phyloP scores from a whole-genome alignment of 164 flowering plant species.

The Hamamelis virginiana region DNA sequence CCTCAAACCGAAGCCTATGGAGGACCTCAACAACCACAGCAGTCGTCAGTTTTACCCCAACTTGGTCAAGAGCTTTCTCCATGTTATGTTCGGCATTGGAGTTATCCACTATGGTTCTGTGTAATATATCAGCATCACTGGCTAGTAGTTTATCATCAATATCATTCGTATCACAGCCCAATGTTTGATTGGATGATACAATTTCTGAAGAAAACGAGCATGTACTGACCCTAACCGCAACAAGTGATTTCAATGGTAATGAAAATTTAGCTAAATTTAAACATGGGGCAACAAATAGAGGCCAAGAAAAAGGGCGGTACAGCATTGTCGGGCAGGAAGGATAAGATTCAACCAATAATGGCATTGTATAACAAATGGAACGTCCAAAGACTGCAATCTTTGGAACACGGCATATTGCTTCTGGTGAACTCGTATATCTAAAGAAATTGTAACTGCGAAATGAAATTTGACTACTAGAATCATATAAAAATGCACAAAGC shows the following conservation, averaged over 20 bases:
- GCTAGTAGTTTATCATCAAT: not conserved
- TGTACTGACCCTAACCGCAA: no score
- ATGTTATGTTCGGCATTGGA: conserved; percentile 34
- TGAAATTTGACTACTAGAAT: not conserved
- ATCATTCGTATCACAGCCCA: not conserved
- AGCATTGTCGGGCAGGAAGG: not conserved
- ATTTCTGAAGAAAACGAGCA: not conserved
- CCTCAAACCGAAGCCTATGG: conserved; percentile 61
- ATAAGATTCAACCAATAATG: not conserved
- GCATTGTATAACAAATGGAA: not conserved
- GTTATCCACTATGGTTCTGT: conserved; percentile 39
- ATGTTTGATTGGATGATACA: not conserved
- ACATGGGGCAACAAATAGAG: no score
- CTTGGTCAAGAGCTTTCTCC: conserved; percentile 61
- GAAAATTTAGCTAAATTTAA: no score
- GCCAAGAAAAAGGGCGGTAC: no score
- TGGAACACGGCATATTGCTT: not conserved
- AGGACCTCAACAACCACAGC: conserved; percentile 58
- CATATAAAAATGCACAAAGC: not conserved
- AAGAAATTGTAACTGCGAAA: not conserved
- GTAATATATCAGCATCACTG: conserved; percentile 40
- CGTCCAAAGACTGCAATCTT: no score
- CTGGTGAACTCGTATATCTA: not conserved
- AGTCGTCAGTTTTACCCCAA: conserved; percentile 45
- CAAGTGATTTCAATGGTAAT: no score